A percentile compares a stretch with the other conserved stretches of the same genome.
phyloP scores from a whole-genome alignment of 2,329 filamentous ascomycete genomes.

The Stromatinia cepivora region DNA sequence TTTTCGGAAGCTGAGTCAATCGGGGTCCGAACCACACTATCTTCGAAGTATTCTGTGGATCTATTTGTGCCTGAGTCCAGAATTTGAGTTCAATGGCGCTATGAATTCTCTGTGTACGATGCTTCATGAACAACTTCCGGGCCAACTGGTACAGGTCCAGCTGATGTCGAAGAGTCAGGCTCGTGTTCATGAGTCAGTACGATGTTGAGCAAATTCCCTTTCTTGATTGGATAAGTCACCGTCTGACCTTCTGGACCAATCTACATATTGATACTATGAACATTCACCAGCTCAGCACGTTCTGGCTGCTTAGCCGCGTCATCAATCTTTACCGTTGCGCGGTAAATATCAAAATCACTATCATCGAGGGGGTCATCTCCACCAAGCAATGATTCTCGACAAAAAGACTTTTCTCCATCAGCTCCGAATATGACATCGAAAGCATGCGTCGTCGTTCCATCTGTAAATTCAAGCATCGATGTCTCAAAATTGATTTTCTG shows the following conservation, averaged over 20 bases:
- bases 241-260: neutral
- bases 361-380: neutral
- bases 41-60: too few relatives aligned
- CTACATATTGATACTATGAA: slow-evolving; percentile 7
- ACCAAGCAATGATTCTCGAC: slow-evolving; percentile 9
- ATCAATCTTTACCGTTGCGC: neutral
- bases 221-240: slow-evolving; percentile 4
- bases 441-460: neutral
- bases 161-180: neutral
- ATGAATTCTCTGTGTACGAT: too few relatives aligned
- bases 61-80: too few relatives aligned
- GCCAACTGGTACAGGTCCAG: neutral
- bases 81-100: too few relatives aligned
- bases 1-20: too few relatives aligned
- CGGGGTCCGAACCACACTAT: too few relatives aligned
- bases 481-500: neutral
- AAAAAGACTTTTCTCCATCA: slow-evolving; percentile 15
- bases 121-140: neutral
- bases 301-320: neutral
- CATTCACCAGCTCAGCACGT: neutral
- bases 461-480: neutral
- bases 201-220: neutral
- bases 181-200: neutral
- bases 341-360: slow-evolving; percentile 2
- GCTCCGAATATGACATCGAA: slow-evolving; percentile 8